Evolutionary conservation across 2,329 filamentous ascomycete species (phyloP).

Genomic region (Cyanodermella asteris): DNA sequence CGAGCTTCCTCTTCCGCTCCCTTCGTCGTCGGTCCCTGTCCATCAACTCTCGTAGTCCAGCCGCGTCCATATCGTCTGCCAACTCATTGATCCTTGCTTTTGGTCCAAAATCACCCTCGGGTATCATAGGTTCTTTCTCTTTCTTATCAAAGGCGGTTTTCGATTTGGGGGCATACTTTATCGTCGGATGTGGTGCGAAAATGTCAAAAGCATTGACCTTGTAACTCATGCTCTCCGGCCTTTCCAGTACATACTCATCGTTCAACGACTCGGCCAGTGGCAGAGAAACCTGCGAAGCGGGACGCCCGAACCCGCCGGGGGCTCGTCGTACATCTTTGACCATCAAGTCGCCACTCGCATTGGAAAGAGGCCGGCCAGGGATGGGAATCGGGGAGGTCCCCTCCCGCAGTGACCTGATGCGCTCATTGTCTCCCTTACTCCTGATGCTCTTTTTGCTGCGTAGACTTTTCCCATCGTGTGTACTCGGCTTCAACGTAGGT

Average conservation of each 20-base stretch:
- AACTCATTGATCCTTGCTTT: constrained; percentile 45
- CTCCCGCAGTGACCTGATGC: constrained; percentile 58
- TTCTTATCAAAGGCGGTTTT: constrained; percentile 30
- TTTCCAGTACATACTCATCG: constrained; percentile 51
- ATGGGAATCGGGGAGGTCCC: constrained; percentile 47
- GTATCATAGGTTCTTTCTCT: constrained; percentile 32
- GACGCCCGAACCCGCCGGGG: constrained; percentile 38
- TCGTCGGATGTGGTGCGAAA: constrained; percentile 66
- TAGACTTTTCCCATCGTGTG: too few species aligned
- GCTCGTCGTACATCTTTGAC: constrained; percentile 43
- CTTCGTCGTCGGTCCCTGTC: constrained; percentile 66
- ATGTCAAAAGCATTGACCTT: constrained; percentile 59
- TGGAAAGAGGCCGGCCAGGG: constrained; percentile 35
- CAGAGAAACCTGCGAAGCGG: constrained; percentile 51
- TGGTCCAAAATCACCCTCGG: constrained; percentile 36
- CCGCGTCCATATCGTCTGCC: constrained; percentile 67
- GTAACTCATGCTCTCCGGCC: constrained; percentile 56
- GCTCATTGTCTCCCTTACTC: constrained; percentile 72
- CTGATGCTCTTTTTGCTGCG: too few species aligned
- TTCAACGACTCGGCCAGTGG: constrained; percentile 50
- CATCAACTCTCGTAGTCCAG: constrained; percentile 68
- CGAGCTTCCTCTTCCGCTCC: constrained; percentile 48
- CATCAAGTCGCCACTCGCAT: constrained; percentile 37
- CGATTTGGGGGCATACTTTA: constrained; percentile 49
- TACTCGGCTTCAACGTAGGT: too few species aligned